These are phyloP conservation scores for Lagenaria siceraria DNA, from an alignment of 306 rosid species.

Conservation along the genomic window DNA sequence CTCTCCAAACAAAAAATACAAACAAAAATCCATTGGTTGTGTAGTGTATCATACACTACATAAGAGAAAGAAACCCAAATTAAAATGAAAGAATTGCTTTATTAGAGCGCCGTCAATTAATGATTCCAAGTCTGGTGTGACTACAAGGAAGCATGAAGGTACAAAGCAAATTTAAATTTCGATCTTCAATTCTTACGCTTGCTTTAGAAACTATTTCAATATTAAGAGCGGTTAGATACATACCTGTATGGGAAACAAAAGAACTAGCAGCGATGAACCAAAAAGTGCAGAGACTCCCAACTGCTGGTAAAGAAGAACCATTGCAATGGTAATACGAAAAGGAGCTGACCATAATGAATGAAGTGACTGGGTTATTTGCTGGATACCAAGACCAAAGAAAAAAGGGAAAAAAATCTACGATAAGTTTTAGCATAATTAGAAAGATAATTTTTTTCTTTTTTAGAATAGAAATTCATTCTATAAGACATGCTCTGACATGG, in stretches of 20 bases:
- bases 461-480: not conserved
- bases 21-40: not conserved
- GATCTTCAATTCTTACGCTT: not conserved
- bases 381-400: slow-evolving; percentile 5
- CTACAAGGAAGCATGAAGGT: not conserved
- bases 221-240: not conserved
- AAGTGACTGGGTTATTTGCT: slow-evolving; percentile 38
- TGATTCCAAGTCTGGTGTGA: not conserved
- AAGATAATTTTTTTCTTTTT: not conserved
- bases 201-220: not conserved
- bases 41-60: not conserved
- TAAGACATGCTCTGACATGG: not conserved
- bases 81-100: not conserved
- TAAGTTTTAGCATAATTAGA: not conserved
- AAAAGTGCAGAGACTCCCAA: slow-evolving; percentile 33
- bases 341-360: slow-evolving; percentile 47
- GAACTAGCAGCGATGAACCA: slow-evolving; percentile 35
- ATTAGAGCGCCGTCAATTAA: not conserved
- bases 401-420: not conserved
- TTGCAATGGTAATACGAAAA: slow-evolving; percentile 24
- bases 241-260: slow-evolving; percentile 43
- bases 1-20: not conserved
- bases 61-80: not conserved
- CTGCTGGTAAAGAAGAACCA: slow-evolving; percentile 40
- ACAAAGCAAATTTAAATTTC: not conserved